Conservation (phyloP, 768 basidiomycete species). For the Mycena haematopus region DNA sequence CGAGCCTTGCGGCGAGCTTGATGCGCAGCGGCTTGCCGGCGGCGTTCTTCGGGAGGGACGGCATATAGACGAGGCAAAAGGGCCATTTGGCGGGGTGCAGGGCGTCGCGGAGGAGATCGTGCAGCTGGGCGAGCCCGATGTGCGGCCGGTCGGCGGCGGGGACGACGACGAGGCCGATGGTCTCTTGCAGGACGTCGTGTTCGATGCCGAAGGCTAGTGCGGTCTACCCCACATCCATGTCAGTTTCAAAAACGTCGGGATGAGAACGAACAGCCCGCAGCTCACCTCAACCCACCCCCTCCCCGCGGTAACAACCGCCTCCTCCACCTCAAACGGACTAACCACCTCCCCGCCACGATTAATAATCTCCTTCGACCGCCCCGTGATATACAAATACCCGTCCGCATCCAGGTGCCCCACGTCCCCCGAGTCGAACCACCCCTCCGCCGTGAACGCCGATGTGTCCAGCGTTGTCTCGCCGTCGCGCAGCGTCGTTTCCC, state of each 20-base stretch:
- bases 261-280: too few species aligned
- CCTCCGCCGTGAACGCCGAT: constrained; percentile 53
- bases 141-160: constrained; percentile 41
- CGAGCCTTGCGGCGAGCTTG: constrained; percentile 49
- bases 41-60: constrained; percentile 53
- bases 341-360: constrained; percentile 68
- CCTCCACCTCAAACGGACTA: constrained; percentile 66
- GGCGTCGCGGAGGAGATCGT: constrained; percentile 50
- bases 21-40: constrained; percentile 57
- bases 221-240: constrained; percentile 32
- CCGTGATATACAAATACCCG: constrained; percentile 59
- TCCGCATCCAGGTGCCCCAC: constrained; percentile 54
- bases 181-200: constrained; percentile 55
- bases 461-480: constrained; percentile 43
- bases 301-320: constrained; percentile 53
- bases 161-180: constrained; percentile 52
- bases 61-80: constrained; percentile 53
- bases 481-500: too few species aligned
- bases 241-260: background rate
- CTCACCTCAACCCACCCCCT: constrained; percentile 47
- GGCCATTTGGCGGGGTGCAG: constrained; percentile 59
- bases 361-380: constrained; percentile 65
- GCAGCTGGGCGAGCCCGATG: constrained; percentile 48
- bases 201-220: constrained; percentile 52
- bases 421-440: constrained; percentile 62